Evolutionary conservation across 768 basidiomycete species (phyloP).

Genomic region (Serendipita vermifera): DNA sequence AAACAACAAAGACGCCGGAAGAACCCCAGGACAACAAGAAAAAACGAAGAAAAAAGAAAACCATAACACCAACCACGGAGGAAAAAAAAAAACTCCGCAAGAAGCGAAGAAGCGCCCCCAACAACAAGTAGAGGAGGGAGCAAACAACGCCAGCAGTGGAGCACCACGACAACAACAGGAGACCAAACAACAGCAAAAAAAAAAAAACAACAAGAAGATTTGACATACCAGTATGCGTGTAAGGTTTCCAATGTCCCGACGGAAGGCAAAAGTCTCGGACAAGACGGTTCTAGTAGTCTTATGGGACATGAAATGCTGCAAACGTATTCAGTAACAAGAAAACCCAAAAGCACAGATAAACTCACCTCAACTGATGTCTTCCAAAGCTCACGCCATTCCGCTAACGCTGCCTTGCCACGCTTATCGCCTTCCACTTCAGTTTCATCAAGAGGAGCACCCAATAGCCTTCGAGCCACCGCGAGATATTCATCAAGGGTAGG

Average conservation of each 20-base stretch:
- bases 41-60: too few relatives aligned
- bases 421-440: slow-evolving; percentile 18
- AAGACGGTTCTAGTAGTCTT: slow-evolving; percentile 32
- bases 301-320: slow-evolving; percentile 37
- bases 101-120: too few relatives aligned
- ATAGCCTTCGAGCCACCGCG: slow-evolving; percentile 32
- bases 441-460: slow-evolving; percentile 28
- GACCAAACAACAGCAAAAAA: too few relatives aligned
- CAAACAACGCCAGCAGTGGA: too few relatives aligned
- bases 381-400: slow-evolving; percentile 59
- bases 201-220: too few relatives aligned
- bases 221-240: slow-evolving; percentile 51
- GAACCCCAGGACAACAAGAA: too few relatives aligned
- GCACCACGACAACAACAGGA: too few relatives aligned
- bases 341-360: background rate
- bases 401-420: slow-evolving; percentile 13
- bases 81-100: too few relatives aligned
- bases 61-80: too few relatives aligned
- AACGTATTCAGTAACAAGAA: background rate
- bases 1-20: too few relatives aligned
- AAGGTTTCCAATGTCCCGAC: slow-evolving; percentile 46
- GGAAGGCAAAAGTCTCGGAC: slow-evolving; percentile 47
- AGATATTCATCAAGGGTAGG: slow-evolving; percentile 37
- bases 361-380: slow-evolving; percentile 35
- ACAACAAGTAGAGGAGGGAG: too few relatives aligned